A percentile compares a stretch with the other conserved stretches of the same genome.
Conservation (phyloP, 169 alveolate genomes). For the Eimeria acervulina region DNA sequence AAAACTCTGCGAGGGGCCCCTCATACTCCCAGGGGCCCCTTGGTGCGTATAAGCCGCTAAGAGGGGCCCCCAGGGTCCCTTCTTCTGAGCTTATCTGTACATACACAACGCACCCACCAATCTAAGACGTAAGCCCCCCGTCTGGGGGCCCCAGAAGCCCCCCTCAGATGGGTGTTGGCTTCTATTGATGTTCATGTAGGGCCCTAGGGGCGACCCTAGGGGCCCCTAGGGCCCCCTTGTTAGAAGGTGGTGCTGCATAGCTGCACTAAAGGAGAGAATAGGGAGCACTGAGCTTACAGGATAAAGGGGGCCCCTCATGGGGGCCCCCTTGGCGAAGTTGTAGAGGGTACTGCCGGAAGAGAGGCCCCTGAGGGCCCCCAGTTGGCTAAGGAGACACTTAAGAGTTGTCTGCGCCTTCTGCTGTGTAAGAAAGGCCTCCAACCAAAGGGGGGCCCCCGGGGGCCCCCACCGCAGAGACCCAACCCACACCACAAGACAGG, state of each 20-base stretch:
- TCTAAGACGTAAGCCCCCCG: not conserved
- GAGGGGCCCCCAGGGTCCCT: not conserved
- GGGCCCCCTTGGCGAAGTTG: not conserved
- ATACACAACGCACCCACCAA: not conserved
- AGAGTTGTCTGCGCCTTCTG: not conserved
- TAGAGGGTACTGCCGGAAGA: not conserved
- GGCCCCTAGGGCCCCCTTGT: not conserved
- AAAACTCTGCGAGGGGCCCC: slow-evolving; percentile 19
- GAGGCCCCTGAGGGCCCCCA: slow-evolving; percentile 30
- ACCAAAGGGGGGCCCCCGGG: not conserved
- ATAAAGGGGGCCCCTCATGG: not conserved
- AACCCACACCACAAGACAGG: slow-evolving; percentile 37
- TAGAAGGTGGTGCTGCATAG: not conserved
- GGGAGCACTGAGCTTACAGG: not conserved
- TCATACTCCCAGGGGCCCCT: not conserved
- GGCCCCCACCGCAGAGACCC: slow-evolving; percentile 56
- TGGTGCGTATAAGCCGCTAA: not conserved
- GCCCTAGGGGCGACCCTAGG: not conserved
- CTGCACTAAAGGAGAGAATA: not conserved
- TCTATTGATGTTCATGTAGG: not conserved
- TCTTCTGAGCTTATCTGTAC: not conserved
- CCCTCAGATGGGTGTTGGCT: not conserved
- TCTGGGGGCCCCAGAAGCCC: not conserved
- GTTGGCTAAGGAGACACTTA: not conserved
- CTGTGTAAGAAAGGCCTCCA: slow-evolving; percentile 15